Base-by-base conservation (phyloP, 768 basidiomycete species). In the Tephrocybe sp. region DNA sequence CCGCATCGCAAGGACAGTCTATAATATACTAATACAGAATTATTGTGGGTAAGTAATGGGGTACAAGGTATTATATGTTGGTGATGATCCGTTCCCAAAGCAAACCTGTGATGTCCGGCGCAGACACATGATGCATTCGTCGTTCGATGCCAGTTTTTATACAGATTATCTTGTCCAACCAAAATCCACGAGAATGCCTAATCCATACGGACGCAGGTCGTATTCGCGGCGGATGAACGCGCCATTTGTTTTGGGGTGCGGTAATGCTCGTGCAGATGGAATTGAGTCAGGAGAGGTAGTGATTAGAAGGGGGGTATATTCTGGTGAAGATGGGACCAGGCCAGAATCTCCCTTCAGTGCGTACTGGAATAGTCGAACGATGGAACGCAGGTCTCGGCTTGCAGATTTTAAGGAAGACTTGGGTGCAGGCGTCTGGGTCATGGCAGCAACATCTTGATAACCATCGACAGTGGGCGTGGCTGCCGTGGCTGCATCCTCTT, bases 111-210 rank as follows among this genome's bases (percentile, higher is more conserved):
- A 37, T 45, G 26, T 50, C 44, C 41, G 21, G 28, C 28, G 38
- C n/a, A 9, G 34, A 18, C 7, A 39, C 38, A 12, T 17, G 18
- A 39, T 39, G 15, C 15, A 36, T 45, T 17, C 18, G 14, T 20
- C 43, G 28, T 26, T 45, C 18, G n/a, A 40, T n/a, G 37, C 37
- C n/a, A 23, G 17, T 17, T 25, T 45, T 43, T 33, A 47, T 30
- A 43, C 24, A 30, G 24, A 30, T 51, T 53, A 64, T 56, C 61
- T 56, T 49, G 77, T 76, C 89, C 88, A 90, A 42, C 84, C 75
- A 63, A 92, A 82, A 64, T 93, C 91, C 37, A 93, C 51, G 33
- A 90, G 71, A 51, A 92, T 69, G 37, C 81, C 83, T 38, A 93
- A 70, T 8, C 90, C 90, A 66, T 86, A 83, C 10, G 78, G 77